Evolutionary conservation across 768 basidiomycete genomes (phyloP).

Genomic region (Lactarius akahatsu): DNA sequence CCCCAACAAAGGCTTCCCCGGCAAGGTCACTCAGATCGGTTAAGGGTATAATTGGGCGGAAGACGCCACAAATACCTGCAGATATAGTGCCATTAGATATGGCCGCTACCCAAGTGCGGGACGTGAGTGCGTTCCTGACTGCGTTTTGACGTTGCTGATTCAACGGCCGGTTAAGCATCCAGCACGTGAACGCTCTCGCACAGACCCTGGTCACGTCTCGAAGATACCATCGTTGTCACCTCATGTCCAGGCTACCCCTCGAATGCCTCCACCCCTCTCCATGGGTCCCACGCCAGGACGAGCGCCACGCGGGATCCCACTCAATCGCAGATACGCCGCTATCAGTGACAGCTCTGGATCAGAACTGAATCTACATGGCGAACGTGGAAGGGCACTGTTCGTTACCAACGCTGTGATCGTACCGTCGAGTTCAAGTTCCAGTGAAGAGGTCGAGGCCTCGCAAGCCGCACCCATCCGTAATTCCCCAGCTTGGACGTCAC

Average conservation of each 20-base stretch:
- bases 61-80: constrained; percentile 21
- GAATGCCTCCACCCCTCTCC: constrained; percentile 20
- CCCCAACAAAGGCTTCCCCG: constrained; percentile 26
- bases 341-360: constrained; percentile 23
- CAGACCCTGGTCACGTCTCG: constrained; percentile 28
- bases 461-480: neutral
- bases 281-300: constrained; percentile 11
- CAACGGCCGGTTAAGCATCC: neutral
- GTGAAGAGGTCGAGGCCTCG: constrained; percentile 17
- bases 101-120: neutral
- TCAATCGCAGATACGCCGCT: constrained; percentile 14
- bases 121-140: constrained; percentile 13
- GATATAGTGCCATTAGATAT: constrained; percentile 2
- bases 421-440: constrained; percentile 25
- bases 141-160: neutral
- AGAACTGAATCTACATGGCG: constrained; percentile 19
- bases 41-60: constrained; percentile 25
- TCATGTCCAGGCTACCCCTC: constrained; percentile 17
- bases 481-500: constrained; percentile 9
- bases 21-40: constrained; percentile 27
- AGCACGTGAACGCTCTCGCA: constrained; percentile 27
- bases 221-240: constrained; percentile 25
- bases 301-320: neutral
- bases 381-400: constrained; percentile 24
- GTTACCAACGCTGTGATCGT: constrained; percentile 27